Base-by-base conservation (phyloP, 1,139 yeast genomes). In the Saccharomycopsis hybrid region DNA sequence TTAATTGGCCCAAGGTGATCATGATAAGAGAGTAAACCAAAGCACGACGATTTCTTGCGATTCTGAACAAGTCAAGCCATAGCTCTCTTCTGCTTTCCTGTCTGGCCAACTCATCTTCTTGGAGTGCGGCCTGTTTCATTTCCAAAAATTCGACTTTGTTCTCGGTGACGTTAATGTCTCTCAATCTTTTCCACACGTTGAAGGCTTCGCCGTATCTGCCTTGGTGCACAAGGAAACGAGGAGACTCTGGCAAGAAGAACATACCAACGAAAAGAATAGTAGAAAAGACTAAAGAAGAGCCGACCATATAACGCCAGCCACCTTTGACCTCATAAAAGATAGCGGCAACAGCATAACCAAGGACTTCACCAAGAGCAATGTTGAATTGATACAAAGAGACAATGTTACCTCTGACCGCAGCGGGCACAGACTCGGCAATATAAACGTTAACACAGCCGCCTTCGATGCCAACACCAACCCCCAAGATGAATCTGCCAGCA, bases 401-500 rank as follows among this genome's bases (percentile, higher is more conserved):
- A 33, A 70, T 65, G 29, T 86, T 76, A 64, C 90, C 90, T 69
- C 92, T 76, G 55, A 81, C 68, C 56, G 74, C 72, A 62, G 74
- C 79, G 54, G 89, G 90, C 35, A 86, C 76, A 55, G 81, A 73
- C 67, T 84, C 90, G 53, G 84, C 73, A 67, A 81, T 80, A 64
- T 82, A 82, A 65, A 82, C 67, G 43, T 87, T 85, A 50, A 78
- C 74, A 48, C 78, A 68, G 38, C 83, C 83, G 24, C 88, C 73
- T 39, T 82, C 76, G 39, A 74, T 72, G 59, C 90, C 90, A 52
- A 84, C 84, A 62, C 85, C 86, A 51, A 81, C 63, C 58, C 85
- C 85, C 30, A 83, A 73, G 59, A 82, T 70, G 49, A 77, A 70
- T 66, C 85, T 70, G 54, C 86, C 86, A 54, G 77, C 76, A 61